phyloP scores from a whole-genome alignment of 2,329 filamentous ascomycete species.

The Phoma sp. region DNA sequence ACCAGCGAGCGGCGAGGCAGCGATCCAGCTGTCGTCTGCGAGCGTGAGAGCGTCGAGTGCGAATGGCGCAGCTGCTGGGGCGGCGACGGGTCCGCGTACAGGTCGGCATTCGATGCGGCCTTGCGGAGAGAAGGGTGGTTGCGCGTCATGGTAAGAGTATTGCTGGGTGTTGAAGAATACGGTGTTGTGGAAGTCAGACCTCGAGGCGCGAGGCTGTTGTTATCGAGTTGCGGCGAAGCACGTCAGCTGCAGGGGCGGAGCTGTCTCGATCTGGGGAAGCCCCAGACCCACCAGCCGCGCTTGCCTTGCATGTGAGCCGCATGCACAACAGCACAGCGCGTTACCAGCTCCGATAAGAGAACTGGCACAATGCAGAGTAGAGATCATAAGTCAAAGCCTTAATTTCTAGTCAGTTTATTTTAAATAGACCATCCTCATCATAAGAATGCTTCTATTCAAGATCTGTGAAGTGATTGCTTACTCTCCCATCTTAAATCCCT shows the following conservation, averaged over 20 bases:
- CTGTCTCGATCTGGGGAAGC: conserved; percentile 15
- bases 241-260: conserved; percentile 12
- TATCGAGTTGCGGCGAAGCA: conserved; percentile 5
- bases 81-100: conserved; percentile 45
- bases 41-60: conserved; percentile 35
- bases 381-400: too few relatives aligned
- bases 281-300: not conserved
- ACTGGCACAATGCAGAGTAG: too few relatives aligned
- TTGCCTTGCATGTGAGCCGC: conserved; percentile 9
- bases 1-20: conserved; percentile 29
- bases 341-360: too few relatives aligned
- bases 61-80: conserved; percentile 34
- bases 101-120: conserved; percentile 44
- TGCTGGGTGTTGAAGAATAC: not conserved
- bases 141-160: conserved; percentile 41
- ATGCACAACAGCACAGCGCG: not conserved
- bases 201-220: conserved; percentile 2
- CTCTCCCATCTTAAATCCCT: too few relatives aligned
- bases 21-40: conserved; percentile 36
- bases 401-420: too few relatives aligned
- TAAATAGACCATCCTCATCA: too few relatives aligned
- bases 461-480: too few relatives aligned
- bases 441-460: too few relatives aligned
- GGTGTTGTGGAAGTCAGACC: not conserved
- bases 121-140: conserved; percentile 47